Percentiles rank a stretch among this genome's conserved stretches.
Evolutionary conservation across 352 stramenopile genomes (phyloP).

Genomic region (Phytophthora quininea): DNA sequence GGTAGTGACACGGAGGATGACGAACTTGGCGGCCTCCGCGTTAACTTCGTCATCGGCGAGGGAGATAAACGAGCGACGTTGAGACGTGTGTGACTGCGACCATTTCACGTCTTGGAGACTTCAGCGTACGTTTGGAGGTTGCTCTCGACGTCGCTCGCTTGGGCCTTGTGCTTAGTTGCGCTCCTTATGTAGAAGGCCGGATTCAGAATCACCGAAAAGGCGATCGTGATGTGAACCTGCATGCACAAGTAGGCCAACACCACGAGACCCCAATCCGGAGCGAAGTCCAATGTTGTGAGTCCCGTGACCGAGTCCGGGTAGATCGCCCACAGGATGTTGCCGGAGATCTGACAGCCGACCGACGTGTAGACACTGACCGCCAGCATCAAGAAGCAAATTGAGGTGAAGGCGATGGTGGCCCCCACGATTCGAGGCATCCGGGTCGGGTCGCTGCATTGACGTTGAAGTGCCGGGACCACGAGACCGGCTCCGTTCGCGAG

Average conservation of each 20-base stretch:
- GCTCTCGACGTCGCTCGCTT: slow-evolving; percentile 29
- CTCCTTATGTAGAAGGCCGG: slow-evolving; percentile 48
- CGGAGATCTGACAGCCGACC: slow-evolving; percentile 57
- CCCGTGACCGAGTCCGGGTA: slow-evolving; percentile 28
- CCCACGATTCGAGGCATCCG: slow-evolving; percentile 57
- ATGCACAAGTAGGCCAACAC: slow-evolving; percentile 48
- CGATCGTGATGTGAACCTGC: slow-evolving; percentile 38
- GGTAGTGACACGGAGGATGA: slow-evolving; percentile 37
- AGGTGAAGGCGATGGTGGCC: slow-evolving; percentile 53
- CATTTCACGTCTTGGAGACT: slow-evolving; percentile 13
- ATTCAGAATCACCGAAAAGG: slow-evolving; percentile 35
- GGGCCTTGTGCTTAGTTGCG: slow-evolving; percentile 41
- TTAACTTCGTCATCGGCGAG: slow-evolving; percentile 32
- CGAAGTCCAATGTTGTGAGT: slow-evolving; percentile 39
- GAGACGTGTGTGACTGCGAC: slow-evolving; percentile 22
- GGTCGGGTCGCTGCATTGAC: slow-evolving; percentile 51
- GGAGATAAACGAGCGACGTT: slow-evolving; percentile 43
- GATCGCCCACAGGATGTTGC: slow-evolving; percentile 64
- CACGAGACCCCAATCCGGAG: slow-evolving; percentile 31
- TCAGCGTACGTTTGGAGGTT: slow-evolving; percentile 16
- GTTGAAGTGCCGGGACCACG: slow-evolving; percentile 56
- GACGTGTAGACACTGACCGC: slow-evolving; percentile 47
- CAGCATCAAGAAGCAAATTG: slow-evolving; percentile 48
- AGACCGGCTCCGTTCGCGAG: slow-evolving; percentile 58
- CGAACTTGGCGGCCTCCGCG: slow-evolving; percentile 38